Percentiles rank a stretch among this genome's conserved stretches.
Conservation (phyloP, 805 yeast genomes). For the Sugiyamaella qingdaonensis region DNA sequence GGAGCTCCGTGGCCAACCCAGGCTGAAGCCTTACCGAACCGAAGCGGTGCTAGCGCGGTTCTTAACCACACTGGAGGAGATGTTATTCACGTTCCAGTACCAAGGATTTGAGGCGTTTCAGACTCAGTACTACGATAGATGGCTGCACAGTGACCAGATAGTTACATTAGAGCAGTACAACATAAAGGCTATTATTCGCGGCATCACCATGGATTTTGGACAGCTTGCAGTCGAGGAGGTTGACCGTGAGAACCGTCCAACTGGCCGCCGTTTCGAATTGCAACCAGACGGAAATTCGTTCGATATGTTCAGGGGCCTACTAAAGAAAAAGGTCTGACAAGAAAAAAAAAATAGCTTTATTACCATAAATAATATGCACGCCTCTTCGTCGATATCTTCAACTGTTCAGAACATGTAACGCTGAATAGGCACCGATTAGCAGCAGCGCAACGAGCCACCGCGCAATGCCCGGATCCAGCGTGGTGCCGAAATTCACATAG, state of each 20-base stretch:
- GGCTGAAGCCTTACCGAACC: constrained; percentile 43
- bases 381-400: neutral
- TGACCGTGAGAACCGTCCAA: constrained; percentile 40
- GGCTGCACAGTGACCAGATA: constrained; percentile 79
- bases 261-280: constrained; percentile 59
- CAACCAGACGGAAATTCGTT: constrained; percentile 98
- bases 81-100: constrained; percentile 47
- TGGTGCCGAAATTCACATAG: constrained; percentile 18
- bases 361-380: neutral
- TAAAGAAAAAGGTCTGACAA: constrained; percentile 48
- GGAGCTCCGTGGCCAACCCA: constrained; percentile 37
- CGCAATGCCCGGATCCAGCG: constrained; percentile 14
- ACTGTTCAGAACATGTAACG: constrained; percentile 15
- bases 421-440: constrained; percentile 14
- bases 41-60: constrained; percentile 63
- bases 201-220: constrained; percentile 84
- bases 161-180: constrained; percentile 62
- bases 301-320: constrained; percentile 87
- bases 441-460: constrained; percentile 22
- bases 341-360: neutral
- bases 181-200: constrained; percentile 60
- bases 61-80: constrained; percentile 59
- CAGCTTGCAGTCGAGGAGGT: constrained; percentile 71
- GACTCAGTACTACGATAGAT: constrained; percentile 66
- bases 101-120: constrained; percentile 69